Percentiles rank a stretch among this genome's conserved stretches.
These are phyloP conservation scores for Verbena officinalis DNA, from an alignment of 257 asterid species.

Conservation along the genomic window DNA sequence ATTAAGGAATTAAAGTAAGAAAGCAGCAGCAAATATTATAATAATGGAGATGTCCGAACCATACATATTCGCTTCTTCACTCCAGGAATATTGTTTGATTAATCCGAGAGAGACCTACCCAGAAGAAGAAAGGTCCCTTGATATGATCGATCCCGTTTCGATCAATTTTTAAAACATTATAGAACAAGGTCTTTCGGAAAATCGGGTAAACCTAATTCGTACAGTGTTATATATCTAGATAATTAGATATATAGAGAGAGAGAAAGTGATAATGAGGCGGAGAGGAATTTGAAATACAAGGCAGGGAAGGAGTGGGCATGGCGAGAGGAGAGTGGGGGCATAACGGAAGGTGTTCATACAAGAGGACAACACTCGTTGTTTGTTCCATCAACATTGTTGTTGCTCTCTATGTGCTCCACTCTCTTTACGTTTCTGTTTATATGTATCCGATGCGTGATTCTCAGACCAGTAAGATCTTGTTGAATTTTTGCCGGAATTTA, in stretches of 20 bases:
- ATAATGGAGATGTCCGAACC: neutral
- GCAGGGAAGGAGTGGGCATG: conserved; percentile 48
- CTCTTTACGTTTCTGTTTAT: conserved; percentile 72
- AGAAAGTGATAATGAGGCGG: conserved; percentile 49
- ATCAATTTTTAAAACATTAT: conserved; percentile 18
- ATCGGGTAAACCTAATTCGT: neutral
- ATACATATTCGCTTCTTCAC: neutral
- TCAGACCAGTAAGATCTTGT: conserved; percentile 47
- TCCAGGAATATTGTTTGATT: neutral
- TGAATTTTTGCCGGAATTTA: conserved; percentile 14
- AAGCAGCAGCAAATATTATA: neutral
- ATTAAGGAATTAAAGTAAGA: neutral
- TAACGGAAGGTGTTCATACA: conserved; percentile 77
- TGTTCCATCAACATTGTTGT: conserved; percentile 75
- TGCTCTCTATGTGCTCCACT: conserved; percentile 78
- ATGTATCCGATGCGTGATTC: conserved; percentile 56
- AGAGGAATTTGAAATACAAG: conserved; percentile 44
- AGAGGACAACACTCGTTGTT: conserved; percentile 62
- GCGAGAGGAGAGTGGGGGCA: conserved; percentile 76
- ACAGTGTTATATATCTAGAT: neutral
- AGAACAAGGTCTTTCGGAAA: conserved; percentile 5
- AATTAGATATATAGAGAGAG: conserved; percentile 1
- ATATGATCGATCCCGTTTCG: conserved; percentile 31
- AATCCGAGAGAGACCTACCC: neutral
- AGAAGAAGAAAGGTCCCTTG: conserved; percentile 13